Percentiles rank a stretch among this genome's conserved stretches.
Evolutionary conservation across 306 rosid species (phyloP).

Genomic region (Datisca glomerata): DNA sequence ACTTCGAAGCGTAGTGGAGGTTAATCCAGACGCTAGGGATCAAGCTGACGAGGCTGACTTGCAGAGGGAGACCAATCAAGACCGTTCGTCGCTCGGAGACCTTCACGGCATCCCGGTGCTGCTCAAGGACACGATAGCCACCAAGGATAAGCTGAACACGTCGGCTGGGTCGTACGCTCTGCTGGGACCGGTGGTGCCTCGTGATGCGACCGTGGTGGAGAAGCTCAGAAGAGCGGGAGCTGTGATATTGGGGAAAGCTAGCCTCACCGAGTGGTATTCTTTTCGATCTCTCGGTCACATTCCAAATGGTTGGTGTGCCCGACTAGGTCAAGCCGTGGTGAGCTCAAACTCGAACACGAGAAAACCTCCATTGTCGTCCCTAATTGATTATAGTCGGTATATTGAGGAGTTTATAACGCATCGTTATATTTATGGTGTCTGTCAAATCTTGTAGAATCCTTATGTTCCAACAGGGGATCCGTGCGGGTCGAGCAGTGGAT

Average conservation of each 20-base stretch:
- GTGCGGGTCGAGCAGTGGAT: too few relatives aligned
- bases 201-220: constrained; percentile 43
- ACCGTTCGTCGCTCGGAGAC: constrained; percentile 3
- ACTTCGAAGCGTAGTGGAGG: constrained; percentile 45
- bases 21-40: constrained; percentile 47
- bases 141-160: constrained; percentile 41
- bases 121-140: constrained; percentile 44
- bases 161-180: constrained; percentile 51
- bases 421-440: too few relatives aligned
- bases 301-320: constrained; percentile 36
- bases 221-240: constrained; percentile 45
- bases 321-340: constrained; percentile 39
- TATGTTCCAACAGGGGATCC: too few relatives aligned
- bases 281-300: constrained; percentile 11
- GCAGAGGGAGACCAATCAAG: constrained; percentile 12
- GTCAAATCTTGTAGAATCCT: too few relatives aligned
- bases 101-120: constrained; percentile 53
- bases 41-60: constrained; percentile 49
- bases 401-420: too few relatives aligned
- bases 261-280: constrained; percentile 35
- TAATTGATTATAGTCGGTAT: too few relatives aligned
- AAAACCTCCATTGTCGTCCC: too few relatives aligned
- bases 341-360: too few relatives aligned
- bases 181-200: constrained; percentile 37
- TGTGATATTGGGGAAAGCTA: constrained; percentile 48